These are phyloP conservation scores for Aspergillus persii DNA, from an alignment of 2,329 filamentous ascomycete species.

Conservation along the genomic window DNA sequence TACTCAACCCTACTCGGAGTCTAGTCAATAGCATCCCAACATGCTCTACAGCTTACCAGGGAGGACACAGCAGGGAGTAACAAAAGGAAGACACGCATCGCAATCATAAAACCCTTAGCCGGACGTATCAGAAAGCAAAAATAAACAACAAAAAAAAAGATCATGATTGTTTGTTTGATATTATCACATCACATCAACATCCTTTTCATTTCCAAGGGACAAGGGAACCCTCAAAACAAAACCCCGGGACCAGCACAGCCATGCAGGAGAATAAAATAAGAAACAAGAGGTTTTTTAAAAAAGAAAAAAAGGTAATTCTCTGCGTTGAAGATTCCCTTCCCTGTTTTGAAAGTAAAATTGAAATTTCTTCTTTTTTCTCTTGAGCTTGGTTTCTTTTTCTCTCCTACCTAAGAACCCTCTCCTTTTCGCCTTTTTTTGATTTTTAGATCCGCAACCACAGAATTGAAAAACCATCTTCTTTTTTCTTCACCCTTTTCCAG, in stretches of 20 bases:
- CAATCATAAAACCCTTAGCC: no score
- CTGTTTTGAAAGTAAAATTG: background rate
- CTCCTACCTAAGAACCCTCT: background rate
- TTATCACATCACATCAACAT: conserved; percentile 24
- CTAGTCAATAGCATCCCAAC: no score
- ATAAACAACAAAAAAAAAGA: conserved; percentile 18
- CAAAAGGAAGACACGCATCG: no score
- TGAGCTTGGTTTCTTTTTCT: conserved; percentile 1
- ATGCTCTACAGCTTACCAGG: no score
- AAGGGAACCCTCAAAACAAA: conserved; percentile 7
- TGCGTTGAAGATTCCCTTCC: background rate
- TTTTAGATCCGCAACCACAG: background rate
- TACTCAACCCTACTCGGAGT: no score
- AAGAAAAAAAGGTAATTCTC: background rate
- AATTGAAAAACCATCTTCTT: background rate
- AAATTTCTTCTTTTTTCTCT: background rate
- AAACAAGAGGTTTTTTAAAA: background rate
- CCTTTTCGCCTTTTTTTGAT: conserved; percentile 7
- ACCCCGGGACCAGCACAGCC: conserved; percentile 7
- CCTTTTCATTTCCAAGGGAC: conserved; percentile 8
- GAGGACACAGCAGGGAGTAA: no score
- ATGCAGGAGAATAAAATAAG: background rate
- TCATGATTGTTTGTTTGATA: conserved; percentile 18
- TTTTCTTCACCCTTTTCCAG: background rate
- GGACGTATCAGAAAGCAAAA: no score